phyloP scores from a whole-genome alignment of 2,329 filamentous ascomycete species.

The Aspergillus awamori region DNA sequence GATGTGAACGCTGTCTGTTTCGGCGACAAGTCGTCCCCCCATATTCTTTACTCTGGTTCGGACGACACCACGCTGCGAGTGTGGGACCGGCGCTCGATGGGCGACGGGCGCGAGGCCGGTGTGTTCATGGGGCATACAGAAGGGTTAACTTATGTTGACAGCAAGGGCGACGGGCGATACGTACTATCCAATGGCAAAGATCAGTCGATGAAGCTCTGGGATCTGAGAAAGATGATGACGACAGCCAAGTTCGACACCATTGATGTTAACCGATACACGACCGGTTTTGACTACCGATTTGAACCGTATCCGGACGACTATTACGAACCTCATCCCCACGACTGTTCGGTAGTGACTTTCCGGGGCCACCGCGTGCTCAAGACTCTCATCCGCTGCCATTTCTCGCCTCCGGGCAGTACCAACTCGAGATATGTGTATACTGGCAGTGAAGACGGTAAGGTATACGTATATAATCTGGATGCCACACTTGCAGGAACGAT shows the following conservation, averaged over 20 bases:
- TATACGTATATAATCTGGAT: conserved; percentile 92
- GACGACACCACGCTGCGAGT: conserved; percentile 94
- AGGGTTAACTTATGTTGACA: conserved; percentile 69
- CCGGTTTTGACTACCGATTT: conserved; percentile 66
- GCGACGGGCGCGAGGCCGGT: conserved; percentile 63
- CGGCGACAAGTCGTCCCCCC: conserved; percentile 82
- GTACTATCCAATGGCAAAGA: conserved; percentile 94
- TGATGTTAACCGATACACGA: conserved; percentile 56
- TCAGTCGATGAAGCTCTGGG: conserved; percentile 97
- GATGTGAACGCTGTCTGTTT: conserved; percentile 98
- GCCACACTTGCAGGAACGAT: conserved; percentile 78
- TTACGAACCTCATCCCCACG: conserved; percentile 71
- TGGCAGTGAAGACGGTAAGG: conserved; percentile 84
- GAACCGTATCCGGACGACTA: conserved; percentile 57
- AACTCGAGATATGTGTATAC: conserved; percentile 92
- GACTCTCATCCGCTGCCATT: conserved; percentile 93
- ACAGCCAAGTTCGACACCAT: conserved; percentile 61
- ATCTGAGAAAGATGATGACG: conserved; percentile 84
- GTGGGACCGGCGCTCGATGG: conserved; percentile 82
- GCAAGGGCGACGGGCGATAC: conserved; percentile 86
- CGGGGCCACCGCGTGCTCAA: conserved; percentile 85
- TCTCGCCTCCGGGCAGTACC: conserved; percentile 82
- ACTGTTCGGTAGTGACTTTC: conserved; percentile 93
- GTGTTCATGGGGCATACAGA: conserved; percentile 68
- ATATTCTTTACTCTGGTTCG: conserved; percentile 93